Conservation (phyloP, 441 rosid species). For the Populus trichocarpa region DNA sequence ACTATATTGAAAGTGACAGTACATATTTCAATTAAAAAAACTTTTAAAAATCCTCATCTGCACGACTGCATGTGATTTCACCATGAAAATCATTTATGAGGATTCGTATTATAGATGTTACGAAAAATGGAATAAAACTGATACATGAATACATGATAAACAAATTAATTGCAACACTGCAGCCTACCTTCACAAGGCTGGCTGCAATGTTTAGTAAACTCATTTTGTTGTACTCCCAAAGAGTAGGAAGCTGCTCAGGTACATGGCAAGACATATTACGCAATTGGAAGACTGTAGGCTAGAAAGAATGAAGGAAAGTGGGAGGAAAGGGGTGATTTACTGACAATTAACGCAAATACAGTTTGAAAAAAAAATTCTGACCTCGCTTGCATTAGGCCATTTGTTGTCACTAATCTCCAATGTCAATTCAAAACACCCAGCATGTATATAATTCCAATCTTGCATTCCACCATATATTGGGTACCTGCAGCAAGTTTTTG, state of each 20-base stretch:
- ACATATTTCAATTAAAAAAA: too few relatives aligned
- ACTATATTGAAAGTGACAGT: too few relatives aligned
- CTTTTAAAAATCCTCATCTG: too few relatives aligned
- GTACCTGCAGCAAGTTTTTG: conserved; percentile 51
- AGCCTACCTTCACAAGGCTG: conserved; percentile 65
- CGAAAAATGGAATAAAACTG: background rate
- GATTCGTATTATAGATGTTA: background rate
- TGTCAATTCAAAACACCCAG: conserved; percentile 91
- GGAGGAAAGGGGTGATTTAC: background rate
- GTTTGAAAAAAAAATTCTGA: conserved; percentile 23
- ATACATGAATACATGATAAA: too few relatives aligned
- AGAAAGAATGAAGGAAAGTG: background rate
- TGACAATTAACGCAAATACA: background rate
- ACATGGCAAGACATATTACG: conserved; percentile 12
- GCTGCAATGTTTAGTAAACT: conserved; percentile 93
- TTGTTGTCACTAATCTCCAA: conserved; percentile 87
- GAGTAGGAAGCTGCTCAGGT: conserved; percentile 65
- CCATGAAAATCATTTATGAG: too few relatives aligned
- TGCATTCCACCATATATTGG: conserved; percentile 99
- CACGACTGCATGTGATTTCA: too few relatives aligned
- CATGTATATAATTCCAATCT: conserved; percentile 96
- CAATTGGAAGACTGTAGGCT: conserved; percentile 2
- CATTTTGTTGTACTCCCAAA: conserved; percentile 87
- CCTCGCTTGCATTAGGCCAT: conserved; percentile 92
- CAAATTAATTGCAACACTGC: background rate